Evolutionary conservation across 1,284 basidiomycete species (phyloP), one percentile per base, ranked within the genome.

Genomic region (Pterula multifida): DNA sequence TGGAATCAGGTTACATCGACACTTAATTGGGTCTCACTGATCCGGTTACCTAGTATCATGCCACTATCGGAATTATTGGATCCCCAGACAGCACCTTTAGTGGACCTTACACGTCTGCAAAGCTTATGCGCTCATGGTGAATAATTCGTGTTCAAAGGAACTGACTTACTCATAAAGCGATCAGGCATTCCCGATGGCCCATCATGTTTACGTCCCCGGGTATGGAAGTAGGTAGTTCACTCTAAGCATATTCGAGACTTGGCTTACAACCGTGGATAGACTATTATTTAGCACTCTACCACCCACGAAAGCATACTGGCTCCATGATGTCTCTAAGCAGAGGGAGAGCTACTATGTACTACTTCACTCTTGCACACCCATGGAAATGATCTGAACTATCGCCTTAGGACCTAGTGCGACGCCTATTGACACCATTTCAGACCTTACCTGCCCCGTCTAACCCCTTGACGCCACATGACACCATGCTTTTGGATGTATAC

Each of bases 131-230:
- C 69, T 36, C 71, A 72, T 58, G 81, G 83, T 81, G 65, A 51
- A 67, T 55, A 50, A 52, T 47, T 36, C 3, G 3, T 45, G 39
- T 26, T 17, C 42, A 13, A 50, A 24, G n/a, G 24, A 21, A 26
- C 36, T 12, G 36, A n/a, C n/a, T 53, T 36, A 50, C 32, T 36
- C 53, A 51, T 54, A 50, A 51, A 47, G 47, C 11, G 15, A 36
- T 39, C 55, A 86, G 83, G 84, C 51, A 73, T 87, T 45, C 82
- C 85, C 49, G 74, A 81, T 54, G 69, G 82, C 56, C 85, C 84
- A 26, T 63, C 71, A 13, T 87, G 84, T 81, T 66, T 86, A 51
- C 73, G 84, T 47, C 80, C 84, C 26, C 71, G 81, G 48, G 69
- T 84, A 56, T 87, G 84, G 84, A 82, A 77, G 84, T 84, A 54